These are phyloP conservation scores for Chaetomium sp. DNA, from an alignment of 2,329 filamentous ascomycete species.

Conservation along the genomic window DNA sequence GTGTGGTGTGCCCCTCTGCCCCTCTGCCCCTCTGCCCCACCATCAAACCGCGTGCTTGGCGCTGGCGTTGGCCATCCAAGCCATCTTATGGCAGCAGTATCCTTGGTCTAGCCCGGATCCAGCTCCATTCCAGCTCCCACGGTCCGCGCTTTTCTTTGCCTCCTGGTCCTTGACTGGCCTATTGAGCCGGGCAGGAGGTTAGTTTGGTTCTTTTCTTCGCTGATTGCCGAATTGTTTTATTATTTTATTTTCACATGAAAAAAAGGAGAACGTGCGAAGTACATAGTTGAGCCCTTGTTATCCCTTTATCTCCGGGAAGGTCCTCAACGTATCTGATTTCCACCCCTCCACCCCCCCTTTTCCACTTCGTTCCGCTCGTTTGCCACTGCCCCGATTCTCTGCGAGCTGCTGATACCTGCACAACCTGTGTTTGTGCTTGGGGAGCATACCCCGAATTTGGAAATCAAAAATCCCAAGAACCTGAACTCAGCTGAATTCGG, in stretches of 20 bases:
- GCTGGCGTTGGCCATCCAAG: slow-evolving; percentile 5
- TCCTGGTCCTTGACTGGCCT: slow-evolving; percentile 4
- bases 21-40: slow-evolving; percentile 7
- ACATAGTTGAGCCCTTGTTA: background rate
- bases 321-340: background rate
- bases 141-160: background rate
- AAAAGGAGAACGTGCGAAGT: background rate
- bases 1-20: background rate
- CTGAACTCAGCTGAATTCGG: no score
- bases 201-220: no score
- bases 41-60: slow-evolving; percentile 11
- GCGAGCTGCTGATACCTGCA: background rate
- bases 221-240: background rate
- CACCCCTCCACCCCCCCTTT: background rate
- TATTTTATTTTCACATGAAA: slow-evolving; percentile 1
- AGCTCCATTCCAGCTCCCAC: background rate
- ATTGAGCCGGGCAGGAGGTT: slow-evolving; percentile 7
- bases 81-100: slow-evolving; percentile 4
- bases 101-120: slow-evolving; percentile 5
- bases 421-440: background rate
- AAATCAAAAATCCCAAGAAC: background rate
- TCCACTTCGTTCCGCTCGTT: background rate
- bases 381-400: slow-evolving; percentile 6
- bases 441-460: background rate
- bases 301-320: no score